Evolutionary conservation across 179 eudicot species (phyloP), one percentile per base, ranked within the genome.

Genomic region (Sideroxylon spinosum): DNA sequence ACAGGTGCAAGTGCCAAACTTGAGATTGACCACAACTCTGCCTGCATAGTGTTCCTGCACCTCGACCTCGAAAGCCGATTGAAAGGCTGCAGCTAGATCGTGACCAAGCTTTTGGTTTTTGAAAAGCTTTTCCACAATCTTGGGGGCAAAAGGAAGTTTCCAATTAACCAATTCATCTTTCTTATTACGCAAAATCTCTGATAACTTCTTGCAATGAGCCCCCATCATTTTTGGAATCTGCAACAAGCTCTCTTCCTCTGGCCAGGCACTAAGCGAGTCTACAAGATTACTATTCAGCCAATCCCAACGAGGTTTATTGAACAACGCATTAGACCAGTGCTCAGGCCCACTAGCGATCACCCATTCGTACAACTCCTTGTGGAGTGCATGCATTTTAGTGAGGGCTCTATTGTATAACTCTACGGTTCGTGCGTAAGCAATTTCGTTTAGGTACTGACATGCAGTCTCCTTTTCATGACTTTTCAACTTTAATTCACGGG

Each of bases 231-330:
- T 29, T 55, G 70, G 73, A 53, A 77, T 29, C 25, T 66, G 73
- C 25, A 67, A 49, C 49, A 63, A 53, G 48, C 73, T 64, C 61
- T 23, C 73, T 56, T 67, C 70, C 73, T 46, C 62, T 10, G 68
- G 22, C 79, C 79, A 77, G 32, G 72, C 69, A 29, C 28, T 65
- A 29, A 77, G 67, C 17, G 79, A 67, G 11, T 77, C 79, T 7
- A 49, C 48, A 49, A 55, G 68, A 49, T 77, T 28, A 19, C 71
- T 63, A 67, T 26, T 49, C 44, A 77, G 32, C 17, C 70, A 63
- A 67, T 77, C 79, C 79, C 79, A 77, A 23, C 79, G 79, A 19
- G 61, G 59, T 65, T 53, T 77, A 28, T 77, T 77, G 59, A 77
- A 77, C 62, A 63, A 29, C 28, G 79, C 69, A 67, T 64, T 64